These are phyloP conservation scores for Insectozyma bohioensis DNA, from an alignment of 1,139 yeast species.

Conservation along the genomic window DNA sequence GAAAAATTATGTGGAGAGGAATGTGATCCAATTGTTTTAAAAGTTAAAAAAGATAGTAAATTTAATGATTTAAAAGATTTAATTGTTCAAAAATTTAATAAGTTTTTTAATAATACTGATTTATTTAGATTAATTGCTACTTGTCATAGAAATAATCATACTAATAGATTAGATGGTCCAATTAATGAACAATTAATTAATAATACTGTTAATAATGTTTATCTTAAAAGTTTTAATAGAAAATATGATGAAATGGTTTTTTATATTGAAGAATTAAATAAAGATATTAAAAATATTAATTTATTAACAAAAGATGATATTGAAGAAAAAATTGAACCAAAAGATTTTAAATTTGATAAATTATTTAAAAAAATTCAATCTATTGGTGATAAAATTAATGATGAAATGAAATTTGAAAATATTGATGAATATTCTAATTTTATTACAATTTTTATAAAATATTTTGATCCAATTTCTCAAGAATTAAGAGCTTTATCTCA, in stretches of 20 bases:
- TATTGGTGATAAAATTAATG: conserved; percentile 9
- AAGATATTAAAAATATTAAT: conserved; percentile 30
- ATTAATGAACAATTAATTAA: conserved; percentile 38
- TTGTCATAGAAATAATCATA: conserved; percentile 70
- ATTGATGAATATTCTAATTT: conserved; percentile 33
- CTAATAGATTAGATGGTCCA: conserved; percentile 63
- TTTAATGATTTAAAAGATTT: conserved; percentile 50
- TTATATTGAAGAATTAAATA: conserved; percentile 44
- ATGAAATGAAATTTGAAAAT: conserved; percentile 17
- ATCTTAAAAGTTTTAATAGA: conserved; percentile 38
- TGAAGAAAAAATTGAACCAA: conserved; percentile 17
- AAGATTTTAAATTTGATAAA: conserved; percentile 25
- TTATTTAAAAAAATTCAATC: conserved; percentile 20
- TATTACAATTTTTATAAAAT: conserved; percentile 63
- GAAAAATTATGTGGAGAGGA: conserved; percentile 46
- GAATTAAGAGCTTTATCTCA: conserved; percentile 64
- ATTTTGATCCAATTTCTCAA: conserved; percentile 61
- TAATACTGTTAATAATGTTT: conserved; percentile 36
- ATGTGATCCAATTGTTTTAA: conserved; percentile 52
- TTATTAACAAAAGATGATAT: conserved; percentile 6
- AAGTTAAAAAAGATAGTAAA: conserved; percentile 58
- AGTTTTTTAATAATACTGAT: conserved; percentile 25
- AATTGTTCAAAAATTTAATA: conserved; percentile 39
- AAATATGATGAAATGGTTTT: conserved; percentile 48
- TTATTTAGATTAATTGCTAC: conserved; percentile 64